Percentiles rank a stretch among this genome's conserved stretches.
Conservation (phyloP, 257 asterid genomes). For the Scutellaria barbata region DNA sequence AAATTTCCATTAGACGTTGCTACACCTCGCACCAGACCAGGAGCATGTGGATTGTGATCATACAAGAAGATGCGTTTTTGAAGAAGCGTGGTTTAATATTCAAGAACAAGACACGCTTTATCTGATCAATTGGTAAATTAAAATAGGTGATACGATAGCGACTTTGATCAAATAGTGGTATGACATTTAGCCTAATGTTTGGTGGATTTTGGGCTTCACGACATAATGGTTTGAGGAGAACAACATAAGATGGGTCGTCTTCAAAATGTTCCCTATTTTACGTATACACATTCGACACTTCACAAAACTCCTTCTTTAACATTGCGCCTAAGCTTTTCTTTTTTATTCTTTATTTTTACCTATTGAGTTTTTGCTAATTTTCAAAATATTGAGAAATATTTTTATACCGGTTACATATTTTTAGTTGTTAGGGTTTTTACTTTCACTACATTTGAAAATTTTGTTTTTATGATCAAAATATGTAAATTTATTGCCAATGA, state of each 20-base stretch:
- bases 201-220: neutral
- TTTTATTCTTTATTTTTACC: no score
- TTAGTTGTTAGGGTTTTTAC: no score
- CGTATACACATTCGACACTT: neutral
- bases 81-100: neutral
- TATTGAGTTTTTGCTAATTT: no score
- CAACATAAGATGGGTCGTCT: neutral
- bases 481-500: no score
- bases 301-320: neutral
- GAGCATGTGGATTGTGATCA: no score
- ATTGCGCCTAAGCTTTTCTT: neutral
- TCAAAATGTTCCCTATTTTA: neutral
- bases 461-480: no score
- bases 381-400: no score
- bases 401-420: no score
- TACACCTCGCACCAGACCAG: no score
- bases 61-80: no score
- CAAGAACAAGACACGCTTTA: conserved; percentile 2
- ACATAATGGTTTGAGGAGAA: neutral
- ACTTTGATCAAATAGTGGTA: neutral
- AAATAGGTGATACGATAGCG: conserved; percentile 10
- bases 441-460: no score
- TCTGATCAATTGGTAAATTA: neutral
- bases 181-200: conserved; percentile 3
- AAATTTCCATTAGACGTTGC: no score